Conservation (phyloP, 371 early-diverging fungal species). For the Apophysomyces sp. region DNA sequence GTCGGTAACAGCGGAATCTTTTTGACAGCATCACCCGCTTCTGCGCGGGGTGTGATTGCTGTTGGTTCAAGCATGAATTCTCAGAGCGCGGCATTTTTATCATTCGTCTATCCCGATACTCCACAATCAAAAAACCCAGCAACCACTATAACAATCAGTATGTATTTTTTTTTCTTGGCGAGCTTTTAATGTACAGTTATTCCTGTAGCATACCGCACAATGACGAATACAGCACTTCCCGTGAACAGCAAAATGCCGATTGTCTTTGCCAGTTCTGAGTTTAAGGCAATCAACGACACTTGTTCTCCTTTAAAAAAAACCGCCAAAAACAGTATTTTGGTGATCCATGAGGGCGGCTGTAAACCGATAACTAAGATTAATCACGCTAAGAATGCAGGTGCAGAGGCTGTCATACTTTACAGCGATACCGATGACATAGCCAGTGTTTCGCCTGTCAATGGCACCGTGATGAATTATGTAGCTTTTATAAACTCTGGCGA, state of each 20-base stretch:
- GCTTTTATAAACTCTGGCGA: slow-evolving; percentile 36
- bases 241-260: neutral
- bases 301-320: neutral
- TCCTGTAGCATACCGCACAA: slow-evolving; percentile 23
- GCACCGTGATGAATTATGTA: slow-evolving; percentile 22
- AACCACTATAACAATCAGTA: no score
- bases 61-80: slow-evolving; percentile 66
- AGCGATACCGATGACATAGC: slow-evolving; percentile 17
- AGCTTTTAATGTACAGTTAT: neutral
- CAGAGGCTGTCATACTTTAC: slow-evolving; percentile 49
- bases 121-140: neutral
- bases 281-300: no score
- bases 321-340: slow-evolving; percentile 21
- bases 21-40: slow-evolving; percentile 56
- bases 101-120: neutral
- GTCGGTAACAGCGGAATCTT: slow-evolving; percentile 62
- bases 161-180: no score
- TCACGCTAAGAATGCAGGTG: slow-evolving; percentile 44
- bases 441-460: neutral
- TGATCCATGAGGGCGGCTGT: slow-evolving; percentile 53
- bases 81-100: slow-evolving; percentile 13
- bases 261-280: no score
- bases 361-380: slow-evolving; percentile 36
- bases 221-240: neutral
- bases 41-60: slow-evolving; percentile 52